These are phyloP conservation scores for Cryphonectria japonica DNA, from an alignment of 2,329 filamentous ascomycete species.

Conservation along the genomic window DNA sequence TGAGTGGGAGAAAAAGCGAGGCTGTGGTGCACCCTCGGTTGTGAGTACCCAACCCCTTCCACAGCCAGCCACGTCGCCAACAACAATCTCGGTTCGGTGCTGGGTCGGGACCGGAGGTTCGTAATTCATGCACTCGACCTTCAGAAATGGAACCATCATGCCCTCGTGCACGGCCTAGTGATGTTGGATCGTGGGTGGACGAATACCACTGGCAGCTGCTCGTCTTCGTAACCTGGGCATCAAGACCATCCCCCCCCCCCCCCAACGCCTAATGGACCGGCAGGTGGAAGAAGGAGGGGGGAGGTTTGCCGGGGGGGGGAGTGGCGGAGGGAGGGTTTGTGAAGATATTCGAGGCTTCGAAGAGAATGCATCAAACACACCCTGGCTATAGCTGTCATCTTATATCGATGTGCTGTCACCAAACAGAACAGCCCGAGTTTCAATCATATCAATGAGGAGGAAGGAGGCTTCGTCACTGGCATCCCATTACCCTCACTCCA, in stretches of 20 bases:
- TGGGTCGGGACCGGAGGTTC: background rate
- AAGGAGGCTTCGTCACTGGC: background rate
- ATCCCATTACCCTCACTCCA: background rate
- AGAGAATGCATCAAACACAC: background rate
- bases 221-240: background rate
- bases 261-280: background rate
- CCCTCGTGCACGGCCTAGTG: background rate
- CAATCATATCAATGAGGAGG: background rate
- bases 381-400: background rate
- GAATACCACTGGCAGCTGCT: background rate
- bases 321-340: too few species aligned
- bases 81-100: background rate
- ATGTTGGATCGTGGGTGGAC: background rate
- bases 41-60: background rate
- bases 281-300: background rate
- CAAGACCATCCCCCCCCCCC: background rate
- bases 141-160: background rate
- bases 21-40: background rate
- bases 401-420: background rate
- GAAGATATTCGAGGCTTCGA: background rate
- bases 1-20: background rate
- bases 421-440: background rate
- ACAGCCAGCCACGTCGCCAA: background rate
- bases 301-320: too few species aligned
- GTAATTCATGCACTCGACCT: background rate